Evolutionary conservation across 2,329 filamentous ascomycete genomes (phyloP).

Genomic region (Trichoderma breve): DNA sequence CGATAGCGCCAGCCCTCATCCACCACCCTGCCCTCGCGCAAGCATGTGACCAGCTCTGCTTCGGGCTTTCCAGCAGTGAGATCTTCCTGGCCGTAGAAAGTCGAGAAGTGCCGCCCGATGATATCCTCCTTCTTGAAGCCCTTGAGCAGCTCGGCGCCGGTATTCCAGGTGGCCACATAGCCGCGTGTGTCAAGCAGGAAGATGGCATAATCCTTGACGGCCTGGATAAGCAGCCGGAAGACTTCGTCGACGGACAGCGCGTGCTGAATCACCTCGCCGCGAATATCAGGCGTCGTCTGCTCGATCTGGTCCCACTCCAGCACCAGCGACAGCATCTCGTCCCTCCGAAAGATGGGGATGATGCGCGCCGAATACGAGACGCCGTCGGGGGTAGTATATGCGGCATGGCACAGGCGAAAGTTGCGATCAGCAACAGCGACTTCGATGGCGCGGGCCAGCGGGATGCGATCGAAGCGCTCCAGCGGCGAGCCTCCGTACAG

Average conservation of each 20-base stretch:
- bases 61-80: conserved; percentile 47
- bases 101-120: conserved; percentile 56
- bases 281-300: neutral
- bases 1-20: conserved; percentile 60
- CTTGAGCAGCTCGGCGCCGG: conserved; percentile 54
- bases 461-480: conserved; percentile 28
- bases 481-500: conserved; percentile 30
- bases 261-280: conserved; percentile 27
- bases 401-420: conserved; percentile 27
- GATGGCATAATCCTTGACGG: conserved; percentile 61
- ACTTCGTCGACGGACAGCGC: conserved; percentile 48
- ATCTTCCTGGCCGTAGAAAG: conserved; percentile 55
- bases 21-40: conserved; percentile 55
- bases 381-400: conserved; percentile 17
- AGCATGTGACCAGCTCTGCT: conserved; percentile 49
- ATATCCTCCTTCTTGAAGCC: conserved; percentile 55
- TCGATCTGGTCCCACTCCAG: conserved; percentile 34
- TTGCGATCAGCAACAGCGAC: conserved; percentile 29
- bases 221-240: conserved; percentile 61
- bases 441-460: conserved; percentile 31
- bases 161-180: conserved; percentile 58
- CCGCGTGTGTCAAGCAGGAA: conserved; percentile 58
- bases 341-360: conserved; percentile 32
- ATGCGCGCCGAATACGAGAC: conserved; percentile 33
- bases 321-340: conserved; percentile 32